Evolutionary conservation across 2,329 filamentous ascomycete genomes (phyloP), one percentile per base, ranked within the genome.

Genomic region (Annulohypoxylon truncatum): DNA sequence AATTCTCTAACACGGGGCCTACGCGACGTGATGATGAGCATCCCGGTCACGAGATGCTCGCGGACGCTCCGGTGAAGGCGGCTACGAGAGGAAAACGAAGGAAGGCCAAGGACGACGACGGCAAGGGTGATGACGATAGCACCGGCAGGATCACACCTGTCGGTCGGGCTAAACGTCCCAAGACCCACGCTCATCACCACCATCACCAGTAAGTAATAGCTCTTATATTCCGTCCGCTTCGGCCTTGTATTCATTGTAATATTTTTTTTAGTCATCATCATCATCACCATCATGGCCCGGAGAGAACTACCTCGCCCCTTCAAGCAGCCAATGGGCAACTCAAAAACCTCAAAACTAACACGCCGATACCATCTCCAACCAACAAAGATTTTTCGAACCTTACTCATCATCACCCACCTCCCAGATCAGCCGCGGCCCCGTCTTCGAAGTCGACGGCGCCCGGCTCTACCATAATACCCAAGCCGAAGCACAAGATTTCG

Each of bases 71-170:
- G 70, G 77, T 72, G 58, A 87, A 82, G 73, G 61, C 77, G 3
- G 81, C 82, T 8, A 83, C 86, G 46, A 85, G 84, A 40, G 67
- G 54, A 42, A 89, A 89, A 75, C 85, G 90, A 61, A 84, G 92
- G 66, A 92, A 93, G 77, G 82, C 90, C 1, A 93, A 93, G 75
- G 92, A 97, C 56, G 93, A 96, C 46, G 91, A 93, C 2, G 78
- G 78, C 28, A 87, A 85, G 67, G 83, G 83, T 29, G 93, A 89
- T 66, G 92, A 96, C 62, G 88, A 88, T 61, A 87, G 83, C 61
- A 86, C 85, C 31, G 90, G 89, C 24, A 83, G 88, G 71, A 82
- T 82, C 10, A 90, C 90, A 1, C 89, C 90, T 1, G 84, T 83
- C 50, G 82, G 81, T 24, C 75, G 83, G 44, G 85, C 83, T 60